phyloP scores from a whole-genome alignment of 2,329 filamentous ascomycete species.

The Ophiostoma pallidulum region DNA sequence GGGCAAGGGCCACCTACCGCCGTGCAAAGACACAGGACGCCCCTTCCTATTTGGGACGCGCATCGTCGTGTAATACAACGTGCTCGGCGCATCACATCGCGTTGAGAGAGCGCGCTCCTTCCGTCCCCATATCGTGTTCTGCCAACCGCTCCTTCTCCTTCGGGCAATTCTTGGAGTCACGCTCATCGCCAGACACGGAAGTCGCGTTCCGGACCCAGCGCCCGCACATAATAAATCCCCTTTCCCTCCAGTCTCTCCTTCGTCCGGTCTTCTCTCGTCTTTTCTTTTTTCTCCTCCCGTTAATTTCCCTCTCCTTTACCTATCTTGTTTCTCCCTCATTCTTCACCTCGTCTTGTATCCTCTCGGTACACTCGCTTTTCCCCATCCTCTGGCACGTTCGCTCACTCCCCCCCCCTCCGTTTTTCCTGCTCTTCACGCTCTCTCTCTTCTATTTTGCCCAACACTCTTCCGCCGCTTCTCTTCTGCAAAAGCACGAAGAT shows the following conservation, averaged over 20 bases:
- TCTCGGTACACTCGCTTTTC: background rate
- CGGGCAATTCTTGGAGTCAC: background rate
- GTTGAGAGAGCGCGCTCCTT: slow-evolving; percentile 1
- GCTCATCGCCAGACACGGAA: background rate
- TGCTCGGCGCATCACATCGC: background rate
- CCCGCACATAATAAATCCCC: no score
- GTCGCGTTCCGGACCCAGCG: background rate
- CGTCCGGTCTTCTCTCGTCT: background rate
- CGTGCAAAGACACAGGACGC: background rate
- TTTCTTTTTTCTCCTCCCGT: background rate
- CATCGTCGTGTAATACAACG: background rate
- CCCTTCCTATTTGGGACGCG: slow-evolving; percentile 3
- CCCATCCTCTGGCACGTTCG: no score
- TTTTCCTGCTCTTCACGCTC: background rate
- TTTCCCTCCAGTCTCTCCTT: background rate
- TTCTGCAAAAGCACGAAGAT: background rate
- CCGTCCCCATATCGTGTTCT: background rate
- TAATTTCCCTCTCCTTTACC: background rate
- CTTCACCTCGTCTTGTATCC: background rate
- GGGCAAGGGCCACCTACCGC: no score
- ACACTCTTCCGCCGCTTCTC: background rate
- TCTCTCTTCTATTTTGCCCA: background rate
- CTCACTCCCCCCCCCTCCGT: background rate
- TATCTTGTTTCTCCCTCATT: background rate
- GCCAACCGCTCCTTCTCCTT: background rate